Evolutionary conservation across 202 grass and related monocot genomes (phyloP).

Genomic region (Setaria viridis): DNA sequence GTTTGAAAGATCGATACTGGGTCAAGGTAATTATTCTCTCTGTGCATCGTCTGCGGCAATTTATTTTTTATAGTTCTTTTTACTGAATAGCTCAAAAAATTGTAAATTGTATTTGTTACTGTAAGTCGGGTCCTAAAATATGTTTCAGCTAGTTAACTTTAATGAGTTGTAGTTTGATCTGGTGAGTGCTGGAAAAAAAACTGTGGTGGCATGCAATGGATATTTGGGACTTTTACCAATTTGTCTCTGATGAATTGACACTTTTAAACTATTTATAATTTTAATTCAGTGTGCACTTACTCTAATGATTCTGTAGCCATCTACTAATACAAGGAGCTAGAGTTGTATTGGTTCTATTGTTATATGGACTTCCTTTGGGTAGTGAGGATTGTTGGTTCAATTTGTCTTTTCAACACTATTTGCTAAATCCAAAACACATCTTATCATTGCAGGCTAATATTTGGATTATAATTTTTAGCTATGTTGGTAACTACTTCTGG

Average conservation of each 20-base stretch:
- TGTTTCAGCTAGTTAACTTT: slow-evolving; percentile 1
- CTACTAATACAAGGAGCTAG: slow-evolving; percentile 11
- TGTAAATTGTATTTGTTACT: neutral
- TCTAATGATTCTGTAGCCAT: slow-evolving; percentile 10
- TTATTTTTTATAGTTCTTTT: neutral
- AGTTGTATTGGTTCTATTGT: neutral
- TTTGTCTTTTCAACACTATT: slow-evolving; percentile 19
- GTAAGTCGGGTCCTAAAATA: neutral
- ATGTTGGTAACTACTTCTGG: slow-evolving; percentile 99
- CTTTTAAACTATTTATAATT: neutral
- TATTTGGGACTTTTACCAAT: slow-evolving; percentile 14
- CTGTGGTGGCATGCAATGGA: neutral
- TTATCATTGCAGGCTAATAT: slow-evolving; percentile 84
- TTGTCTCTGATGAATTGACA: neutral
- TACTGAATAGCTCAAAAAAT: neutral
- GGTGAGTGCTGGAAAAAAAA: slow-evolving; percentile 12
- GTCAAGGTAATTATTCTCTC: slow-evolving; percentile 77
- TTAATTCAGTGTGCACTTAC: slow-evolving; percentile 25
- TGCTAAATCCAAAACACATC: slow-evolving; percentile 38
- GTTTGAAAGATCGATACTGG: slow-evolving; percentile 82
- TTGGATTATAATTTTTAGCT: slow-evolving; percentile 99
- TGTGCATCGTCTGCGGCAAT: slow-evolving; percentile 21
- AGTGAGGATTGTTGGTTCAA: neutral
- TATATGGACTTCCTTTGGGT: slow-evolving; percentile 20
- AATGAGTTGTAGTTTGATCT: neutral